Evolutionary conservation across 2,329 filamentous ascomycete genomes (phyloP).

Genomic region (Epichloe hybrida): DNA sequence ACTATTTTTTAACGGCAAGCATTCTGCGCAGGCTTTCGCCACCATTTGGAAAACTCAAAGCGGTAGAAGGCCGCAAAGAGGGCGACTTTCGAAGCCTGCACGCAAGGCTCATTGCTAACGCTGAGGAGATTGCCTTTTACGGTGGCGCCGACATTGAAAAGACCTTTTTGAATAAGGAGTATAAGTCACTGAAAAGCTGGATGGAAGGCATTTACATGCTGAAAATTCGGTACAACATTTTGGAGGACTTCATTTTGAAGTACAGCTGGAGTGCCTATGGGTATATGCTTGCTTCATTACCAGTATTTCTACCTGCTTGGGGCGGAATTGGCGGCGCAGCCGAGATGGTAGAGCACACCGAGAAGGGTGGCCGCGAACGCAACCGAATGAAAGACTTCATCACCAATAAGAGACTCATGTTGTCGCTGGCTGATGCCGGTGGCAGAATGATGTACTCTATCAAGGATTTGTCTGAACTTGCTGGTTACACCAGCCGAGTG

Average conservation of each 20-base stretch:
- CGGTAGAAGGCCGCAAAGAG: slow-evolving; percentile 87
- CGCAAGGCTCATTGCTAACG: slow-evolving; percentile 85
- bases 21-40: slow-evolving; percentile 80
- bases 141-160: slow-evolving; percentile 92
- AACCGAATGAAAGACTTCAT: slow-evolving; percentile 97
- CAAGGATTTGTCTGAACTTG: slow-evolving; percentile 91
- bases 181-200: slow-evolving; percentile 84
- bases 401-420: slow-evolving; percentile 96
- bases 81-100: slow-evolving; percentile 90
- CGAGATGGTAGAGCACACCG: slow-evolving; percentile 43
- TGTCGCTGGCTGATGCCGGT: slow-evolving; percentile 89
- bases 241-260: slow-evolving; percentile 95
- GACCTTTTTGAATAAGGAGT: slow-evolving; percentile 80
- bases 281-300: slow-evolving; percentile 83
- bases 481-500: slow-evolving; percentile 89
- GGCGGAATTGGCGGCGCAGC: slow-evolving; percentile 65
- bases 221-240: slow-evolving; percentile 96
- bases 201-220: slow-evolving; percentile 98
- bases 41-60: slow-evolving; percentile 92
- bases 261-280: slow-evolving; percentile 98
- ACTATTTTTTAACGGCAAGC: slow-evolving; percentile 89
- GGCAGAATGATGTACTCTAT: slow-evolving; percentile 99
- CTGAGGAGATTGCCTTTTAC: slow-evolving; percentile 96
- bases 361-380: slow-evolving; percentile 52
- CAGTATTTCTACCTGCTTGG: slow-evolving; percentile 90